A percentile compares a stretch with the other conserved stretches of the same genome.
phyloP scores from a whole-genome alignment of 2,329 filamentous ascomycete species.

The Penicillium nordicum region DNA sequence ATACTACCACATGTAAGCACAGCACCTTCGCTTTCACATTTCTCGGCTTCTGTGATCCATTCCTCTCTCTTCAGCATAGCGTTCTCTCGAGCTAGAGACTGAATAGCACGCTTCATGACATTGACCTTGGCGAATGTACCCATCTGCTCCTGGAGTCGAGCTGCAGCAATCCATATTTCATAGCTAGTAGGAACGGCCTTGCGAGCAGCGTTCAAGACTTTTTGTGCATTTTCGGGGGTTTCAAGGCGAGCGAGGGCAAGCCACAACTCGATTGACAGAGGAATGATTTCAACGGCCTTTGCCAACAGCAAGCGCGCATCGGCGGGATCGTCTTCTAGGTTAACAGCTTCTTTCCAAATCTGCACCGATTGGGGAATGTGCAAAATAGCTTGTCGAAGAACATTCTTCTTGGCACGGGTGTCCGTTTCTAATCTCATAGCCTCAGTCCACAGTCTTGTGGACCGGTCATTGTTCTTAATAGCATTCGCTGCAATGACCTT shows the following conservation, averaged over 20 bases:
- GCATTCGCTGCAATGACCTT: constrained; percentile 93
- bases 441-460: constrained; percentile 88
- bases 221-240: constrained; percentile 84
- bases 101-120: constrained; percentile 91
- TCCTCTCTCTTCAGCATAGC: constrained; percentile 97
- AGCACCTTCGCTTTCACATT: constrained; percentile 88
- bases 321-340: constrained; percentile 83
- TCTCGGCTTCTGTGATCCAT: constrained; percentile 93
- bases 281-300: constrained; percentile 93
- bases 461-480: constrained; percentile 85
- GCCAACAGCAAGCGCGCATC: constrained; percentile 86
- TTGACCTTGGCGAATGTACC: constrained; percentile 76
- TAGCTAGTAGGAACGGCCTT: constrained; percentile 90
- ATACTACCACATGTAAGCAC: constrained; percentile 83
- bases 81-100: constrained; percentile 81
- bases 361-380: constrained; percentile 91
- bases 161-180: constrained; percentile 96
- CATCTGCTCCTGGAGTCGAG: constrained; percentile 83
- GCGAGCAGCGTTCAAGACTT: constrained; percentile 90
- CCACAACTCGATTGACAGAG: constrained; percentile 91
- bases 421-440: constrained; percentile 90
- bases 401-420: constrained; percentile 80
- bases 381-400: constrained; percentile 85
- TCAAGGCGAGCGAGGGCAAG: constrained; percentile 87
- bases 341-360: constrained; percentile 97